Evolutionary conservation across 495 filamentous ascomycete species (phyloP).

Genomic region (Usnea hakonensis): DNA sequence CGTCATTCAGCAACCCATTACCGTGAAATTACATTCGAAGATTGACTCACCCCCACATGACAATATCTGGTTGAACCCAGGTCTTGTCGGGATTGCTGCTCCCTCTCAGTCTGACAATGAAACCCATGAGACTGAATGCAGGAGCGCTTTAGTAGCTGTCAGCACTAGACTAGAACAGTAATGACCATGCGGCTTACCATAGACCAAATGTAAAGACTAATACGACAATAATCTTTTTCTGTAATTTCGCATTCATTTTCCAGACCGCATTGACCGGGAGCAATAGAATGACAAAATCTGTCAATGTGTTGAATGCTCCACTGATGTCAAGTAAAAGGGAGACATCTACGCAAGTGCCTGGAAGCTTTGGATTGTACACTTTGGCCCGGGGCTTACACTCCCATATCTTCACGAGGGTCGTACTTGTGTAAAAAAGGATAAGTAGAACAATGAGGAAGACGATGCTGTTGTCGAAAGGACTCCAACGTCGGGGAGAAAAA

Average conservation of each 20-base stretch:
- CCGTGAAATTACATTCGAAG: not conserved
- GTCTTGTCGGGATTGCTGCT: constrained; percentile 24
- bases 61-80: constrained; percentile 25
- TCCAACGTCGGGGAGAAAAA: constrained; percentile 29
- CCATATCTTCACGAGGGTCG: constrained; percentile 33
- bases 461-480: constrained; percentile 29
- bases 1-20: not conserved
- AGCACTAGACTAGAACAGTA: not conserved
- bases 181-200: constrained; percentile 22
- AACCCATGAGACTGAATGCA: constrained; percentile 26
- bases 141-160: constrained; percentile 22
- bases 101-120: constrained; percentile 21
- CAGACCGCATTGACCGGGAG: constrained; percentile 33
- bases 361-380: constrained; percentile 27
- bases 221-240: constrained; percentile 28
- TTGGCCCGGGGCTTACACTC: constrained; percentile 29
- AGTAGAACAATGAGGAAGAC: constrained; percentile 30
- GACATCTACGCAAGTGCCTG: constrained; percentile 31
- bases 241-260: constrained; percentile 27
- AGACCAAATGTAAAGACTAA: constrained; percentile 33
- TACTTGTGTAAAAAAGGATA: constrained; percentile 29
- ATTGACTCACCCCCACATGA: constrained; percentile 5
- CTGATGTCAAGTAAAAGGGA: constrained; percentile 30
- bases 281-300: constrained; percentile 33
- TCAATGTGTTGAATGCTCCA: constrained; percentile 33